phyloP scores from a whole-genome alignment of 2,329 filamentous ascomycete genomes.

The Claviceps humidiphila region DNA sequence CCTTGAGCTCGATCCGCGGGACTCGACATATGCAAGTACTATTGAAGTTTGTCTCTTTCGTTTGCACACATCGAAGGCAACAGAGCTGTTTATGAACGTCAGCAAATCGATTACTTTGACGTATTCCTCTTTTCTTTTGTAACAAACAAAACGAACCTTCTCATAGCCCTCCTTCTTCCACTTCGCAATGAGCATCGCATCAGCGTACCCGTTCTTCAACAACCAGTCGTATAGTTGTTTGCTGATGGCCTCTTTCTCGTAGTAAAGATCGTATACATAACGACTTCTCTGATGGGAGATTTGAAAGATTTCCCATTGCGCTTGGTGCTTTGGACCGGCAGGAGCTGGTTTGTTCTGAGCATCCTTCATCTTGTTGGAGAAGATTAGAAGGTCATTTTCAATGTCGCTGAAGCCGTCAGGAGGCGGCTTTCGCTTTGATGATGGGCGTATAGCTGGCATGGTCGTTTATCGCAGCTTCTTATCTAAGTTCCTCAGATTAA shows the following conservation, averaged over 20 bases:
- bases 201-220: constrained; percentile 91
- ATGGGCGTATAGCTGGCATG: constrained; percentile 68
- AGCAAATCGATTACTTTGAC: neutral
- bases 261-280: constrained; percentile 97
- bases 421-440: constrained; percentile 66
- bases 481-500: neutral
- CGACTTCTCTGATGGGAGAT: constrained; percentile 84
- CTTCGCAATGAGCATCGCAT: constrained; percentile 91
- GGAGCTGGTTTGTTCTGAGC: constrained; percentile 79
- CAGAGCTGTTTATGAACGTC: constrained; percentile 49
- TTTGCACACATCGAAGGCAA: constrained; percentile 91
- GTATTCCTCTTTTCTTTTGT: constrained; percentile 5
- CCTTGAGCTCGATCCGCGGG: constrained; percentile 77
- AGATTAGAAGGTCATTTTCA: constrained; percentile 74
- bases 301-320: constrained; percentile 94
- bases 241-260: constrained; percentile 91
- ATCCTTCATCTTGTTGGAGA: constrained; percentile 86
- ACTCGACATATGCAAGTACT: constrained; percentile 95
- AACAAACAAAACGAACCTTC: constrained; percentile 53
- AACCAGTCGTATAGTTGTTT: constrained; percentile 90
- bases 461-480: constrained; percentile 2
- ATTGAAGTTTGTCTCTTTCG: constrained; percentile 99
- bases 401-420: constrained; percentile 81
- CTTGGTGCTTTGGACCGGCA: constrained; percentile 74
- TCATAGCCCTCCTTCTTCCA: constrained; percentile 99